Evolutionary conservation across 306 rosid genomes (phyloP), one percentile per base, ranked within the genome.

Genomic region (Senna siamea): DNA sequence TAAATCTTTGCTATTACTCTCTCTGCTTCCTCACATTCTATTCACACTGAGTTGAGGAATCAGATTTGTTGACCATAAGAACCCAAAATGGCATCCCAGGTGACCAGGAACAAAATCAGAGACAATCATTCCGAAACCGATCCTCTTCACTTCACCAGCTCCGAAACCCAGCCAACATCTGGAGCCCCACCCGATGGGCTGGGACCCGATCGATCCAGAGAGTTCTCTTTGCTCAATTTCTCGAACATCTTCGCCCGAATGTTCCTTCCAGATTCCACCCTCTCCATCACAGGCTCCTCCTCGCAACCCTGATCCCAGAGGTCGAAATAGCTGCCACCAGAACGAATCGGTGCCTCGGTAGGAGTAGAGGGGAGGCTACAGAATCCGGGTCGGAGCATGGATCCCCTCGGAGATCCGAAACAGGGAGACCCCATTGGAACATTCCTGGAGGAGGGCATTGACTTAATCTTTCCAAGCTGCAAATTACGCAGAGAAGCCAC

Each of bases 211-310:
- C 85, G 71, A 1, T 38, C 87, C 30, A 94, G 40, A 9, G 93
- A 81, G 12, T 95, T 95, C 66, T 92, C 96, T 62, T 87, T 87
- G 43, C 97, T 92, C 28, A 95, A 78, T 35, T 82, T 95, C 84
- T 92, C 93, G 34, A 95, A 84, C 97, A 95, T 95, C 86, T 76
- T 87, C 0, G 86, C 87, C 71, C 99, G 72, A 13, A 95, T 68
- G n/a, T 59, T 85, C 61, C 99, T 88, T 1, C 99, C 99, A 0
- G 96, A 88, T 74, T 95, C 99, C 0, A 95, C 99, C 74, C 99
- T 88, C 77, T 90, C 98, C 99, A 95, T 95, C 0, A 78, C 86
- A 0, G 96, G 90, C 79, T 89, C 98, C 78, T 94, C 98, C 82
- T 80, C 92, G 0, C 72, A 69, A 4, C 76, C 69, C 67, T 70